These are phyloP conservation scores for Clonostachys chloroleuca DNA, from an alignment of 2,329 filamentous ascomycete genomes.

Conservation along the genomic window DNA sequence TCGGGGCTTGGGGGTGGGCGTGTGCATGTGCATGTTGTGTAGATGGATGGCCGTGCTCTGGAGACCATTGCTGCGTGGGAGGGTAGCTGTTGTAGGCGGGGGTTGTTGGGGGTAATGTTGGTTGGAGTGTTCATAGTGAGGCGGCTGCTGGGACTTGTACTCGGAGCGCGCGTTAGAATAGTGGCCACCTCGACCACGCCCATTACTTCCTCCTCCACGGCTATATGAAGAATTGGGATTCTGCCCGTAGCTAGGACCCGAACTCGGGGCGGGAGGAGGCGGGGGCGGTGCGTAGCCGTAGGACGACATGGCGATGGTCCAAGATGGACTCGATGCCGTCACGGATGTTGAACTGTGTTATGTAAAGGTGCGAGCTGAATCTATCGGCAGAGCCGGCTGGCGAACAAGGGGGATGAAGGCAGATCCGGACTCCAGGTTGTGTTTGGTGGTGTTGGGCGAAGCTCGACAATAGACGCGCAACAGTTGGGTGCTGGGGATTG, in stretches of 20 bases:
- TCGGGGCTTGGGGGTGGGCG: constrained; percentile 38
- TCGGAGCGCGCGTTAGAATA: constrained; percentile 24
- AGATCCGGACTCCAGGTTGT: no score
- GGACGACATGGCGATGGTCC: constrained; percentile 31
- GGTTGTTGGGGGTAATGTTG: constrained; percentile 5
- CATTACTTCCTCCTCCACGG: constrained; percentile 29
- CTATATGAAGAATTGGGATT: constrained; percentile 23
- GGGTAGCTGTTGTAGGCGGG: constrained; percentile 32
- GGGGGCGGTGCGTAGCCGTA: constrained; percentile 53
- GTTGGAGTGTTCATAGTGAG: neutral
- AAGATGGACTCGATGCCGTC: no score
- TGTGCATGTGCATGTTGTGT: constrained; percentile 21
- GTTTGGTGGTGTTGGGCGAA: no score
- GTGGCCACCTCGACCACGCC: constrained; percentile 28
- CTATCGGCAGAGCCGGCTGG: no score
- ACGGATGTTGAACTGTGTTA: no score
- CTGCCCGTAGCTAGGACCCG: neutral
- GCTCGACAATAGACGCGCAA: no score
- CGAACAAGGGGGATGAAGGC: no score
- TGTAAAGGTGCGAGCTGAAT: no score
- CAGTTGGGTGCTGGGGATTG: no score
- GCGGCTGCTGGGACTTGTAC: constrained; percentile 2
- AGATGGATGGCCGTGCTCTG: no score
- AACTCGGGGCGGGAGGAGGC: constrained; percentile 28
- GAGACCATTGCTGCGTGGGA: constrained; percentile 11